phyloP scores from a whole-genome alignment of 2,329 filamentous ascomycete genomes.

The Monilinia fructicola region DNA sequence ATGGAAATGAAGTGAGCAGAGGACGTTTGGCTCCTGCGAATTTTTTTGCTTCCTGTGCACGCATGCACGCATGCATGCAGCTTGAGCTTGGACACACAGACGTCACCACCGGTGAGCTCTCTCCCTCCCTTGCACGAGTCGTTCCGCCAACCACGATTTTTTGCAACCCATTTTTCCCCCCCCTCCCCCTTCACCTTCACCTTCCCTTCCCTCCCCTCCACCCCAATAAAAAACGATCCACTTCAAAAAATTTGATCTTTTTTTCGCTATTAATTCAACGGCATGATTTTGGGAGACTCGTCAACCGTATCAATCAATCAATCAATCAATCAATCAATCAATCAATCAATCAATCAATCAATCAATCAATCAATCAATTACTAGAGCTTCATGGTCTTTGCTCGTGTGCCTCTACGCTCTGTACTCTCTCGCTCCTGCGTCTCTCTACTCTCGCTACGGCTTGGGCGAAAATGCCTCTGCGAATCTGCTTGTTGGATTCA shows the following conservation, averaged over 20 bases:
- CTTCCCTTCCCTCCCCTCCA: background rate
- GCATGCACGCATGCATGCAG: background rate
- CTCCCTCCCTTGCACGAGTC: slow-evolving; percentile 3
- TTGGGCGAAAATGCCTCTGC: too few relatives aligned
- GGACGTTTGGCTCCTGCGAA: background rate
- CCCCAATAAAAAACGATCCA: too few relatives aligned
- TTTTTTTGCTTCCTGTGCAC: slow-evolving; percentile 6
- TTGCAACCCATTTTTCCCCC: background rate
- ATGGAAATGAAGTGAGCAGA: background rate
- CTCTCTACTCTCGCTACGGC: too few relatives aligned
- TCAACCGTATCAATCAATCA: too few relatives aligned
- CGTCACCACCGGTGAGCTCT: slow-evolving; percentile 20
- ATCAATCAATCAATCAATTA: too few relatives aligned
- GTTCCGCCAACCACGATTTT: slow-evolving; percentile 9
- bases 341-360: too few relatives aligned
- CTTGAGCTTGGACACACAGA: slow-evolving; percentile 18
- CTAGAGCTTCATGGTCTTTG: too few relatives aligned
- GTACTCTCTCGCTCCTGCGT: too few relatives aligned
- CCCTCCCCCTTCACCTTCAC: background rate
- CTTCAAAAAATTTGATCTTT: background rate
- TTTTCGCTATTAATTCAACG: background rate
- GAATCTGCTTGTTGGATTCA: background rate
- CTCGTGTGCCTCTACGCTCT: too few relatives aligned
- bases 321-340: too few relatives aligned
- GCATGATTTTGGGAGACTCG: too few relatives aligned